Evolutionary conservation across 805 yeast species (phyloP).

Genomic region (Yarrowia phangngaensis): DNA sequence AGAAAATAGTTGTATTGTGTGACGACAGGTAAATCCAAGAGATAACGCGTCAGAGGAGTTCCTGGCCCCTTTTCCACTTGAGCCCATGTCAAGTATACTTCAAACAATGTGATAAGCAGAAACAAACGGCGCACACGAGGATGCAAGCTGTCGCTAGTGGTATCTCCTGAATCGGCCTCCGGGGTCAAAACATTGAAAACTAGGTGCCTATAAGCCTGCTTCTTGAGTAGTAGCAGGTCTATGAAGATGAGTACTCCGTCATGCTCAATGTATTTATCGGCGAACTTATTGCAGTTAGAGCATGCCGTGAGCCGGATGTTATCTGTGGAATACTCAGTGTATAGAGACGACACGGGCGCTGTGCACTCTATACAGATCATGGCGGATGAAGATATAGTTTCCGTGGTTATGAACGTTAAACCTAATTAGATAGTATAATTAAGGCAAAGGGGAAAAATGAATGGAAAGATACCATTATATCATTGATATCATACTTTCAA

Average conservation of each 20-base stretch:
- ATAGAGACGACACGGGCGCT: slow-evolving; percentile 60
- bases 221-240: slow-evolving; percentile 76
- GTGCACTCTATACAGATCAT: slow-evolving; percentile 93
- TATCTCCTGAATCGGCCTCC: slow-evolving; percentile 13
- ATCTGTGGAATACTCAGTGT: slow-evolving; percentile 66
- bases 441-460: no score
- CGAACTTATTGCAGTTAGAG: slow-evolving; percentile 62
- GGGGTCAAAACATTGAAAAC: slow-evolving; percentile 60
- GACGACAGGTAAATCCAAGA: slow-evolving; percentile 37
- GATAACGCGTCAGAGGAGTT: slow-evolving; percentile 26
- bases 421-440: no score
- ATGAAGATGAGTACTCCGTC: slow-evolving; percentile 81
- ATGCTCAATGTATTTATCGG: slow-evolving; percentile 87
- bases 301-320: slow-evolving; percentile 81
- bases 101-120: slow-evolving; percentile 67
- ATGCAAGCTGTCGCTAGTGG: slow-evolving; percentile 6
- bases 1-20: slow-evolving; percentile 42
- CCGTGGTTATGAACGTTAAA: no score
- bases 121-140: slow-evolving; percentile 44
- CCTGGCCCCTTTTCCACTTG: slow-evolving; percentile 60
- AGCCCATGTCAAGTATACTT: slow-evolving; percentile 90
- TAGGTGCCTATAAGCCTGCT: slow-evolving; percentile 75
- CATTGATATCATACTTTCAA: no score
- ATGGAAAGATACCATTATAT: no score
- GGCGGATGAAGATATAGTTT: background rate